These are phyloP conservation scores for Geotrichum ghanense DNA, from an alignment of 805 yeast species.

Conservation along the genomic window DNA sequence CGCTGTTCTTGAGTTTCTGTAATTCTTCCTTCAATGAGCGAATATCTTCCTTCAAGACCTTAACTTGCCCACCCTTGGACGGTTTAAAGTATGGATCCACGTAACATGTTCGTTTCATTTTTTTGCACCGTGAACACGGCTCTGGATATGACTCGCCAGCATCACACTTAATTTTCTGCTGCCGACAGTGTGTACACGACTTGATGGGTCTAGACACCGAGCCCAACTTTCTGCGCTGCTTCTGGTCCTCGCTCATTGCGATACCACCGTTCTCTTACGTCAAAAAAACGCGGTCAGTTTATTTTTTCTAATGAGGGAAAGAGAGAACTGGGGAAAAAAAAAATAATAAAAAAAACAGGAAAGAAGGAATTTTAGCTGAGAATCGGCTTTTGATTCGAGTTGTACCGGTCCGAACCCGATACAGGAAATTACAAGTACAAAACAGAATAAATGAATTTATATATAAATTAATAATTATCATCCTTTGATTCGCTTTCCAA, in stretches of 20 bases:
- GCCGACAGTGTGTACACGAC: constrained; percentile 89
- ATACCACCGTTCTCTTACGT: too few relatives aligned
- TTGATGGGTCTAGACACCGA: constrained; percentile 62
- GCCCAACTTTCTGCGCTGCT: too few relatives aligned
- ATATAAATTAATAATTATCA: too few relatives aligned
- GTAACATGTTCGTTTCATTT: constrained; percentile 71
- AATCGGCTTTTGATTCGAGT: too few relatives aligned
- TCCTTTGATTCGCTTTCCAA: constrained; percentile 15
- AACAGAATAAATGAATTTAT: too few relatives aligned
- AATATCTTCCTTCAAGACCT: constrained; percentile 71
- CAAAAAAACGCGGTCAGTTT: too few relatives aligned
- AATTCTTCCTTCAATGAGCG: constrained; percentile 50
- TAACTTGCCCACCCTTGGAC: constrained; percentile 83
- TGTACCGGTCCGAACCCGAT: too few relatives aligned
- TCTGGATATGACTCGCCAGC: constrained; percentile 74
- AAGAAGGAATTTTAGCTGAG: too few relatives aligned
- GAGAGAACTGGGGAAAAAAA: too few relatives aligned
- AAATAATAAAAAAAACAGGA: too few relatives aligned
- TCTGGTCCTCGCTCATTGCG: not conserved
- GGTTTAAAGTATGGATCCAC: constrained; percentile 89
- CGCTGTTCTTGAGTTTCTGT: constrained; percentile 12
- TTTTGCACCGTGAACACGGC: constrained; percentile 73
- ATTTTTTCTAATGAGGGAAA: too few relatives aligned
- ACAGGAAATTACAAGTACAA: too few relatives aligned
- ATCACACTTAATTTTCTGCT: constrained; percentile 87